Percentiles rank a stretch among this genome's conserved stretches.
Conservation (phyloP, 805 yeast species). For the Ogataea naganishii region DNA sequence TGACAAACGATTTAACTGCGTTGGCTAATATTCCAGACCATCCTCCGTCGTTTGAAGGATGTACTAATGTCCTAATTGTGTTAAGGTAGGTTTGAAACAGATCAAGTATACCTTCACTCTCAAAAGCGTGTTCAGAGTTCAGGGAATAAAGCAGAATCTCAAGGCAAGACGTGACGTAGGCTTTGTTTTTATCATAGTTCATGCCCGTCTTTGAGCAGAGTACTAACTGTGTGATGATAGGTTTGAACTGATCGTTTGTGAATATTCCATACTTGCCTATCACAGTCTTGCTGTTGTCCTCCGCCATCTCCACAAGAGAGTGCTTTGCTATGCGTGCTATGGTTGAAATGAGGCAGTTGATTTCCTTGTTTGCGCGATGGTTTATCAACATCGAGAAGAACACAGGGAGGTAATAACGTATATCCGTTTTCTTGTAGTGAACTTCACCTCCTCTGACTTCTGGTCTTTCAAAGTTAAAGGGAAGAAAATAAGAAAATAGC, state of each 20-base stretch:
- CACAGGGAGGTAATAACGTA: slow-evolving; percentile 48
- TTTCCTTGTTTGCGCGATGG: slow-evolving; percentile 43
- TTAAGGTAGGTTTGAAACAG: slow-evolving; percentile 48
- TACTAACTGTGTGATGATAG: slow-evolving; percentile 45
- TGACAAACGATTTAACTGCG: slow-evolving; percentile 50
- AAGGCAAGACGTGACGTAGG: slow-evolving; percentile 17
- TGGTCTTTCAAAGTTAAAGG: slow-evolving; percentile 29
- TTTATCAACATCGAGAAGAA: slow-evolving; percentile 68
- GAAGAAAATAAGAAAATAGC: slow-evolving; percentile 45
- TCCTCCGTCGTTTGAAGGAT: slow-evolving; percentile 89
- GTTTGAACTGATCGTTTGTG: slow-evolving; percentile 50
- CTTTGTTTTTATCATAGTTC: slow-evolving; percentile 15
- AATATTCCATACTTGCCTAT: slow-evolving; percentile 56
- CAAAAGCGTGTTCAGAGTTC: slow-evolving; percentile 35
- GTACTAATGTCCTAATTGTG: slow-evolving; percentile 72
- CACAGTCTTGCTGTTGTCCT: slow-evolving; percentile 20
- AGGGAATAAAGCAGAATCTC: slow-evolving; percentile 54
- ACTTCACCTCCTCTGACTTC: slow-evolving; percentile 8
- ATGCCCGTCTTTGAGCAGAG: slow-evolving; percentile 15
- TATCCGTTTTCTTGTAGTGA: slow-evolving; percentile 17
- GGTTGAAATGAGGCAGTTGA: slow-evolving; percentile 49
- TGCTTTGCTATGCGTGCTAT: slow-evolving; percentile 52
- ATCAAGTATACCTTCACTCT: slow-evolving; percentile 37
- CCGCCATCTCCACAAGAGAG: slow-evolving; percentile 27
- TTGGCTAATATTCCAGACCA: slow-evolving; percentile 73